Evolutionary conservation across 306 rosid genomes (phyloP), one percentile per base, ranked within the genome.

Genomic region (Trifolium dubium): DNA sequence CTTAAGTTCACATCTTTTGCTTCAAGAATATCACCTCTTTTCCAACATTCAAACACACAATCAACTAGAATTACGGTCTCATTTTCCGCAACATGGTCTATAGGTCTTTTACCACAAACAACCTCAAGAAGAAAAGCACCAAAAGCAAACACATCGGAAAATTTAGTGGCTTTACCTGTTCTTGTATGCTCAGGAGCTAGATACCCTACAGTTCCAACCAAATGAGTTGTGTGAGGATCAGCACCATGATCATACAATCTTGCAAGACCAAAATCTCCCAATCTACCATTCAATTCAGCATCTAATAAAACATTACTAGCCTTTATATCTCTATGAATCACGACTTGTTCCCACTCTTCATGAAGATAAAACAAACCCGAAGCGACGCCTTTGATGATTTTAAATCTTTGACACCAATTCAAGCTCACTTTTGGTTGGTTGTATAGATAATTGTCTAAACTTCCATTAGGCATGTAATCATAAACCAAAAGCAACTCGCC

Each of bases 251-350:
- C 90, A 19, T 80, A 72, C 32, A 89, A 67, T 34, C 83, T 92
- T 3, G 97, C 86, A 51, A 89, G 93, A 39, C 97, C 96, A 63
- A 92, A 92, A 75, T 89, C 97, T 2, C 92, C 96, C 37, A 89
- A 81, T 18, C 90, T 82, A 6, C 88, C 96, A 72, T 86, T 89
- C 68, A 88, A 62, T 13, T 87, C 86, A 2, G 65, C 70, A 37
- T 92, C 97, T 28, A 89, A 51, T n/a, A 92, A 62, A 6, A 92
- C 86, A 82, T 92, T 92, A 59, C 97, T 86, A 5, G 97, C 92
- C 39, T 92, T 89, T 51, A 92, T 83, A 70, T 92, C 96, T 74
- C 97, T 86, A 31, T 89, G 97, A 13, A 91, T 55, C 71, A 91
- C 97, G 8, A 87, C 88, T 53, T 89, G 81, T 64, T 92, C 97